phyloP scores from a whole-genome alignment of 805 yeast species.

The Yarrowia sp. region DNA sequence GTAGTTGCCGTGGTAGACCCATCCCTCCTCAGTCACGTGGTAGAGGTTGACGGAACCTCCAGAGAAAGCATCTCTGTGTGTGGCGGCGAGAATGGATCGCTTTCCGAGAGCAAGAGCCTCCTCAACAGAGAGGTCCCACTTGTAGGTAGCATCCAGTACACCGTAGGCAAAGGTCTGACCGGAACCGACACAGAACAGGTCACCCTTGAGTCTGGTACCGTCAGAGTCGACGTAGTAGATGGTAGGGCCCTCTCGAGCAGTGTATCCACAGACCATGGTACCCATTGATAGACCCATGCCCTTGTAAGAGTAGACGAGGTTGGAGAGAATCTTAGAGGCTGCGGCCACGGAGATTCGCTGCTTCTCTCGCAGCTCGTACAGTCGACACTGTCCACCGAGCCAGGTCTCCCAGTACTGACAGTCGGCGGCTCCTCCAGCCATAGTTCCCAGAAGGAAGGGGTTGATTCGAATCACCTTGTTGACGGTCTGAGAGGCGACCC shows the following conservation, averaged over 20 bases:
- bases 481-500: conserved; percentile 98
- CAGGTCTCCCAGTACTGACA: conserved; percentile 99
- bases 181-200: conserved; percentile 94
- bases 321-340: conserved; percentile 88
- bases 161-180: conserved; percentile 99
- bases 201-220: conserved; percentile 93
- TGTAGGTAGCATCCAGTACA: conserved; percentile 87
- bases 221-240: conserved; percentile 95
- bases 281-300: conserved; percentile 99
- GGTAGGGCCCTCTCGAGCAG: conserved; percentile 92
- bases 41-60: conserved; percentile 95
- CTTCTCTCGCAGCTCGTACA: conserved; percentile 91
- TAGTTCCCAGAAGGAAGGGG: conserved; percentile 89
- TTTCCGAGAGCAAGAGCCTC: conserved; percentile 94
- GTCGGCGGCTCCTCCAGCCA: conserved; percentile 99
- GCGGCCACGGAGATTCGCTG: conserved; percentile 95
- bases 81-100: conserved; percentile 93
- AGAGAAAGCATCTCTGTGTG: conserved; percentile 96
- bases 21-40: conserved; percentile 90
- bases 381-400: conserved; percentile 94
- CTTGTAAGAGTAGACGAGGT: conserved; percentile 87
- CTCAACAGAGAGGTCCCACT: conserved; percentile 87
- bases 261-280: conserved; percentile 97
- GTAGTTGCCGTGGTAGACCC: conserved; percentile 94
- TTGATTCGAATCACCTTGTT: conserved; percentile 96